Evolutionary conservation across 805 yeast species (phyloP).

Genomic region (Kodamaea hsintzibuensis): DNA sequence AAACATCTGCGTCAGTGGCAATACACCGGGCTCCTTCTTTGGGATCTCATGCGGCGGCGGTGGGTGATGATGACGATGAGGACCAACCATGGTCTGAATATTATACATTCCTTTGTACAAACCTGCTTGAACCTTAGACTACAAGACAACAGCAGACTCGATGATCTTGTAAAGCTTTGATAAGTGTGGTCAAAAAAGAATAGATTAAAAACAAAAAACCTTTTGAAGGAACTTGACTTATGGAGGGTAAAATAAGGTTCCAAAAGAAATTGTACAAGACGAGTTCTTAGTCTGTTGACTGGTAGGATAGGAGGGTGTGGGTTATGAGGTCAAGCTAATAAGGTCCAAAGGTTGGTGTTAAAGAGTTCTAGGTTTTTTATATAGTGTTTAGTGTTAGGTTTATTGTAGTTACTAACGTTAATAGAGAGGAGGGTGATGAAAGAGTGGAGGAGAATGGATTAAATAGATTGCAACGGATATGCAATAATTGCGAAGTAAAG

Average conservation of each 20-base stretch:
- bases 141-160: background rate
- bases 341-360: no score
- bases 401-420: no score
- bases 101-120: slow-evolving; percentile 8
- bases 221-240: background rate
- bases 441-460: no score
- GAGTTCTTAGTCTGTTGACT: background rate
- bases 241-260: background rate
- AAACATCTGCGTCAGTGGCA: slow-evolving; percentile 2
- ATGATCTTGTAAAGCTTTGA: background rate
- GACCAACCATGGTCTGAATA: slow-evolving; percentile 9
- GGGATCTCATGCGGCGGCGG: background rate
- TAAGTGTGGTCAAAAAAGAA: background rate
- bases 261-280: background rate
- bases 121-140: background rate
- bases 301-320: background rate
- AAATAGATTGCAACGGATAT: no score
- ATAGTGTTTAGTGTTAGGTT: no score
- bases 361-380: no score
- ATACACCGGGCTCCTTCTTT: background rate
- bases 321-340: background rate
- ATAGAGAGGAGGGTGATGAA: no score
- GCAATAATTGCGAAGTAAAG: no score
- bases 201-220: slow-evolving; percentile 1
- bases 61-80: slow-evolving; percentile 1